These are phyloP conservation scores for Gossypium schwendimanii DNA, from an alignment of 441 rosid genomes.

Conservation along the genomic window DNA sequence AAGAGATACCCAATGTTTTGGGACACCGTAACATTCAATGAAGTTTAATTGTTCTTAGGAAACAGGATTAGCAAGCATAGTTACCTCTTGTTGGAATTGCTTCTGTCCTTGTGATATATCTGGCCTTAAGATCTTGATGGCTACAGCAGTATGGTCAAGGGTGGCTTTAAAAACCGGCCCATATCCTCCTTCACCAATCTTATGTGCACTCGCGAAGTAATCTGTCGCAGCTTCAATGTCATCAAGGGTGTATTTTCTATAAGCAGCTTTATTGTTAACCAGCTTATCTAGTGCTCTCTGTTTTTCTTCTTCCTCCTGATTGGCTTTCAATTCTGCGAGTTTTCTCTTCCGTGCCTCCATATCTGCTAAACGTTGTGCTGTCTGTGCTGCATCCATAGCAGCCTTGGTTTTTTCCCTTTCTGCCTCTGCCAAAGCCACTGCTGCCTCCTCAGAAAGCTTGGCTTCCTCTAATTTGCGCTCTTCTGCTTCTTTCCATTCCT, in stretches of 20 bases:
- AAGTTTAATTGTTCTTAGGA: neutral
- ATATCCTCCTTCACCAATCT: slow-evolving; percentile 84
- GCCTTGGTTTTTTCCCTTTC: slow-evolving; percentile 34
- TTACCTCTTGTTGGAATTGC: slow-evolving; percentile 57
- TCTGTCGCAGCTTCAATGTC: slow-evolving; percentile 60
- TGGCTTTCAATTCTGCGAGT: slow-evolving; percentile 28
- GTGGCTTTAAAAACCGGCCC: slow-evolving; percentile 61
- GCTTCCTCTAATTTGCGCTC: slow-evolving; percentile 24
- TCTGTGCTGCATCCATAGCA: slow-evolving; percentile 36
- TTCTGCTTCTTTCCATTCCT: slow-evolving; percentile 25
- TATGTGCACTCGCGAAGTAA: slow-evolving; percentile 33
- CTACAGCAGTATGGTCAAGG: slow-evolving; percentile 53
- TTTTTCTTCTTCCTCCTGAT: slow-evolving; percentile 24
- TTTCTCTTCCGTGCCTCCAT: slow-evolving; percentile 39
- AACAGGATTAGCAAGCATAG: neutral
- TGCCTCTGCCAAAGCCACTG: slow-evolving; percentile 29
- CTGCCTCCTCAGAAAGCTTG: slow-evolving; percentile 27
- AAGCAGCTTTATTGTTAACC: slow-evolving; percentile 17
- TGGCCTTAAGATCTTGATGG: slow-evolving; percentile 62
- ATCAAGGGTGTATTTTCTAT: slow-evolving; percentile 46
- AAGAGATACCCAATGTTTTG: too few relatives aligned
- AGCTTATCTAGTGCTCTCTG: slow-evolving; percentile 12
- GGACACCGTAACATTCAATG: neutral
- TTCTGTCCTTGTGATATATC: slow-evolving; percentile 54
- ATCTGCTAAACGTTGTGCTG: slow-evolving; percentile 27